Conservation (phyloP, 495 filamentous ascomycete species). For the Astrothelium subdiscretum region DNA sequence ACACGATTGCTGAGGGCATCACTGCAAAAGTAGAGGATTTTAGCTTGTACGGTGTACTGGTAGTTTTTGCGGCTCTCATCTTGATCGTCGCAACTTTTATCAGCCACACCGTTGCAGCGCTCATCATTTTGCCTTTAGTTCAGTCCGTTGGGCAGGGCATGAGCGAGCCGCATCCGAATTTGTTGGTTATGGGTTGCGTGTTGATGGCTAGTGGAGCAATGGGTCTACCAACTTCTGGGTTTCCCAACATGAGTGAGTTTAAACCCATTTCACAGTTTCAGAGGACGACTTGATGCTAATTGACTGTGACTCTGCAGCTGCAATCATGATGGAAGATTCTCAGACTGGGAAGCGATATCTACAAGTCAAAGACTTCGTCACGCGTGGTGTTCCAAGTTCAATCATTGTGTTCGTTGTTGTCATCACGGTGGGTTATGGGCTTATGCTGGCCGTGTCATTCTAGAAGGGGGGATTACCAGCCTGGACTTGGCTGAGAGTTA, state of each 20-base stretch:
- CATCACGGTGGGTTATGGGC: constrained; percentile 72
- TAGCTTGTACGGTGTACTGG: constrained; percentile 75
- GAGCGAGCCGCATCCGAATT: constrained; percentile 81
- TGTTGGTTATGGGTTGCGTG: constrained; percentile 79
- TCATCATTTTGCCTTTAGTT: constrained; percentile 90
- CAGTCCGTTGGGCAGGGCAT: constrained; percentile 71
- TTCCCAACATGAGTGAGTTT: constrained; percentile 95
- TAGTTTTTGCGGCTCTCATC: constrained; percentile 77
- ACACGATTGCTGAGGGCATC: constrained; percentile 71
- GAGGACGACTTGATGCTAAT: neutral
- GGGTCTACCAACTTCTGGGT: constrained; percentile 89
- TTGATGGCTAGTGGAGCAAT: constrained; percentile 65
- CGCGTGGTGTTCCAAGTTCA: constrained; percentile 75
- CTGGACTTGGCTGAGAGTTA: neutral
- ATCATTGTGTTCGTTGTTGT: constrained; percentile 72
- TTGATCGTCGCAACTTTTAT: constrained; percentile 96
- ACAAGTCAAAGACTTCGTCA: constrained; percentile 86
- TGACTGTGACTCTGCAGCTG: constrained; percentile 40
- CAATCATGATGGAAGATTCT: constrained; percentile 97
- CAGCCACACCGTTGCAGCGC: constrained; percentile 88
- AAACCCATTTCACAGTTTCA: neutral
- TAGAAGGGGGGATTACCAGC: constrained; percentile 25
- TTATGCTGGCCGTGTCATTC: constrained; percentile 71
- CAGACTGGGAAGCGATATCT: constrained; percentile 87
- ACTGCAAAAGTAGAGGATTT: constrained; percentile 60